These are phyloP conservation scores for Myxozyma lipomycoides DNA, from an alignment of 805 yeast species.

Conservation along the genomic window DNA sequence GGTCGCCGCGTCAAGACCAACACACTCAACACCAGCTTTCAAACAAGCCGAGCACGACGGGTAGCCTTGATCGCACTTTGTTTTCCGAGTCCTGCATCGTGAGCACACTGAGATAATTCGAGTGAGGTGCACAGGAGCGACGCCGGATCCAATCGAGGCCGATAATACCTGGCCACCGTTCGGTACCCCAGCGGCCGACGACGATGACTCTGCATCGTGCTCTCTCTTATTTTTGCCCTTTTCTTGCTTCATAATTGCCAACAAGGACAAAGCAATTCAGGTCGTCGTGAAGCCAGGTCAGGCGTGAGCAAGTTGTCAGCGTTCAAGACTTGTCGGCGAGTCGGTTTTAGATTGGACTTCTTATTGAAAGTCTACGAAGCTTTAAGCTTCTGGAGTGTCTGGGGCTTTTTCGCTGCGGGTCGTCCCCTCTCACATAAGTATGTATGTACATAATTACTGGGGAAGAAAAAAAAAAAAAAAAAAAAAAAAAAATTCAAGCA, in stretches of 20 bases:
- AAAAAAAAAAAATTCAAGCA: too few relatives aligned
- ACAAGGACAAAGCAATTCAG: too few relatives aligned
- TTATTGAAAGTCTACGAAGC: too few relatives aligned
- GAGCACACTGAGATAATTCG: constrained; percentile 69
- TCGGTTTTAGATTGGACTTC: too few relatives aligned
- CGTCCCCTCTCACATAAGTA: too few relatives aligned
- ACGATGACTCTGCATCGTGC: not conserved
- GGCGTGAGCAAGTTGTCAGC: too few relatives aligned
- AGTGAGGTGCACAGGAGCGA: constrained; percentile 25
- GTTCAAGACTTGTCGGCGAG: too few relatives aligned
- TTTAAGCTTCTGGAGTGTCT: too few relatives aligned
- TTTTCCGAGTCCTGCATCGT: constrained; percentile 67
- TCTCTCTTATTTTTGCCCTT: not conserved
- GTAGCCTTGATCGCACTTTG: constrained; percentile 62
- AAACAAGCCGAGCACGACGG: constrained; percentile 63
- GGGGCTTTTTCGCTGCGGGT: too few relatives aligned
- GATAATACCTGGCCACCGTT: constrained; percentile 7
- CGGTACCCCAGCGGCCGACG: not conserved
- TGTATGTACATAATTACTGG: too few relatives aligned
- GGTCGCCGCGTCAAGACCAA: constrained; percentile 82
- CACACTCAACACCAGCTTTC: constrained; percentile 67
- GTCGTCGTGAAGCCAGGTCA: too few relatives aligned
- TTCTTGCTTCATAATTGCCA: not conserved
- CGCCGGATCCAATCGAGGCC: constrained; percentile 24
- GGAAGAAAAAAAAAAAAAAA: too few relatives aligned